Percentiles rank a stretch among this genome's conserved stretches.
These are phyloP conservation scores for Quillaja saponaria DNA, from an alignment of 306 rosid genomes.

Conservation along the genomic window DNA sequence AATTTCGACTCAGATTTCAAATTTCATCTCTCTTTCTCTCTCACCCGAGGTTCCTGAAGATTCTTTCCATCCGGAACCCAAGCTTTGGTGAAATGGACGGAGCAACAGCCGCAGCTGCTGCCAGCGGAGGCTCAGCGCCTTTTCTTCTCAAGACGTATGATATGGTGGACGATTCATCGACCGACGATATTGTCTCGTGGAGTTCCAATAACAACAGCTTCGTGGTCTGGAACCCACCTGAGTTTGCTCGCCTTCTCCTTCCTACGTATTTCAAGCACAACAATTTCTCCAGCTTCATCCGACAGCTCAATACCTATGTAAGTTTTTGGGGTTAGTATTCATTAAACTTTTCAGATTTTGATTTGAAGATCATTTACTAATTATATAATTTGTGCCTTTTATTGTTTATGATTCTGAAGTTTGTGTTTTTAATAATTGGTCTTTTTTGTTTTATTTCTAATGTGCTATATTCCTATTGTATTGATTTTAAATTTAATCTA, in stretches of 20 bases:
- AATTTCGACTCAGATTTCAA: too few species aligned
- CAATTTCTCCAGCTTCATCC: constrained; percentile 97
- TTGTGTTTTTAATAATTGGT: too few species aligned
- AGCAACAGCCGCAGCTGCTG: constrained; percentile 26
- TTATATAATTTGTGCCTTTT: neutral
- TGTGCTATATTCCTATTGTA: too few species aligned
- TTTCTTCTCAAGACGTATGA: constrained; percentile 83
- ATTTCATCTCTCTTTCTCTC: too few species aligned
- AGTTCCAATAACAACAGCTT: constrained; percentile 67
- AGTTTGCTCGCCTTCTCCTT: constrained; percentile 77
- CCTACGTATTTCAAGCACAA: constrained; percentile 91
- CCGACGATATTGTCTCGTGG: constrained; percentile 91
- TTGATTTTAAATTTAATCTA: too few species aligned
- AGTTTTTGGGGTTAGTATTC: constrained; percentile 24
- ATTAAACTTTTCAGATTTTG: too few species aligned
- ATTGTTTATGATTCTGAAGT: neutral
- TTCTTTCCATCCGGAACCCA: too few species aligned
- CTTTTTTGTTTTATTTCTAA: too few species aligned
- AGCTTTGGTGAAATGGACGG: constrained; percentile 44
- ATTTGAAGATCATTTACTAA: too few species aligned
- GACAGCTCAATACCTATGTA: constrained; percentile 96
- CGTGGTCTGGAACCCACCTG: constrained; percentile 93
- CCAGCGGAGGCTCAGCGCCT: constrained; percentile 83
- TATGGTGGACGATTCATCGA: constrained; percentile 80
- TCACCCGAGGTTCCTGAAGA: too few species aligned